These are phyloP conservation scores for carrot (Daucus carota) DNA, from an alignment of 129 eudicot genomes.

Conservation along the genomic window DNA sequence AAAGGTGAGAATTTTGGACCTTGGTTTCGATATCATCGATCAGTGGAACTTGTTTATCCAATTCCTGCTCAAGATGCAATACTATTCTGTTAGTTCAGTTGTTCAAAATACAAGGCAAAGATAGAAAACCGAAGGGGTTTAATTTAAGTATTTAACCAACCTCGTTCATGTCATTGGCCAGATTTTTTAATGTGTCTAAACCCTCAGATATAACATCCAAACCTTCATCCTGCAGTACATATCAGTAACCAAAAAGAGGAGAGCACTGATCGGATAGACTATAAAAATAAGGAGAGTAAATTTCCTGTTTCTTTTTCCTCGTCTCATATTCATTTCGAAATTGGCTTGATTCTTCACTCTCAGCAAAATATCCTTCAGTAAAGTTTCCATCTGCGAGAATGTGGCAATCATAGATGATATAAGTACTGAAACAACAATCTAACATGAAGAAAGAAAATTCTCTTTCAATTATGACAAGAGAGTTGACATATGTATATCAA, in stretches of 20 bases:
- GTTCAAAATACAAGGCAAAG: not conserved
- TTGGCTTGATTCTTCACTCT: conserved; percentile 38
- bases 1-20: conserved; percentile 20
- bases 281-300: conserved; percentile 17
- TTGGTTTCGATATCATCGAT: conserved; percentile 61
- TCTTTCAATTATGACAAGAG: not conserved
- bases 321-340: conserved; percentile 52
- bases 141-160: conserved; percentile 17
- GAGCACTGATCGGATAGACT: not conserved
- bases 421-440: no score
- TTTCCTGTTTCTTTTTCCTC: conserved; percentile 58
- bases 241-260: not conserved
- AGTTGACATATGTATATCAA: not conserved
- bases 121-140: not conserved
- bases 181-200: conserved; percentile 48
- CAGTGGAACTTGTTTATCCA: conserved; percentile 60
- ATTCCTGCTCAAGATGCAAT: conserved; percentile 28
- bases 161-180: conserved; percentile 73
- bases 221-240: conserved; percentile 41
- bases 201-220: conserved; percentile 56
- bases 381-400: conserved; percentile 30
- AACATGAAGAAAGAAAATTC: not conserved
- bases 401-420: not conserved
- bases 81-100: not conserved
- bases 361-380: conserved; percentile 35